Base-by-base conservation (phyloP, 441 rosid species). In the Melastoma candidum region DNA sequence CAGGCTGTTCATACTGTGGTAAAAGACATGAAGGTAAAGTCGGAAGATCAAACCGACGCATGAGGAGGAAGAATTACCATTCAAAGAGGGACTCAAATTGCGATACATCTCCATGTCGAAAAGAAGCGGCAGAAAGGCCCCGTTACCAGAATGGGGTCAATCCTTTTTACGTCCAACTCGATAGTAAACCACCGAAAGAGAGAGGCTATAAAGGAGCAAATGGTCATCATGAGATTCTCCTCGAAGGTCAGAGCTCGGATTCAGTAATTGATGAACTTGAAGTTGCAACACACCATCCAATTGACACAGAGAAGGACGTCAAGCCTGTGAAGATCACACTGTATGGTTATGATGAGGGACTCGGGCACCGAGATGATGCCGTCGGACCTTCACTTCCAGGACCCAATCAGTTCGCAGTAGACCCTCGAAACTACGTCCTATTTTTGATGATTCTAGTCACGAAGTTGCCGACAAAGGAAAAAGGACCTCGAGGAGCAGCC, bases 111-210 rank as follows among this genome's bases (percentile, higher is more conserved):
- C 22, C 22, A 1, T 17, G 22, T 43, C 63, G 60, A 56, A 73
- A 67, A 63, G 72, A 72, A 60, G 74, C 60, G 58, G 55, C 48
- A 63, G 69, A 67, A 12, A 69, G 63, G 74, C 39, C 80, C 47
- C 54, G 55, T 49, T 47, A 54, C 55, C 74, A 63, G 46, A 77
- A 62, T 51, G 68, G 72, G 25, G 65, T 88, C 52, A 94, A 94
- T 14, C 98, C 98, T 64, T 97, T 95, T 29, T 88, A 92, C 63
- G 85, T 83, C 36, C 85, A 85, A 61, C 71, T 82, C 24, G 75
- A 60, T 63, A 47, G 53, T 50, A 85, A 73, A 71, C 32, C 44
- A 6, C 25, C 70, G 46, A 84, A 67, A 77, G 84, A 74, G 12
- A 65, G 50, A 53, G 68, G 56, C 55, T 54, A 60, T 63, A 74